Evolutionary conservation across 306 rosid species (phyloP).

Genomic region (Glycine soja): DNA sequence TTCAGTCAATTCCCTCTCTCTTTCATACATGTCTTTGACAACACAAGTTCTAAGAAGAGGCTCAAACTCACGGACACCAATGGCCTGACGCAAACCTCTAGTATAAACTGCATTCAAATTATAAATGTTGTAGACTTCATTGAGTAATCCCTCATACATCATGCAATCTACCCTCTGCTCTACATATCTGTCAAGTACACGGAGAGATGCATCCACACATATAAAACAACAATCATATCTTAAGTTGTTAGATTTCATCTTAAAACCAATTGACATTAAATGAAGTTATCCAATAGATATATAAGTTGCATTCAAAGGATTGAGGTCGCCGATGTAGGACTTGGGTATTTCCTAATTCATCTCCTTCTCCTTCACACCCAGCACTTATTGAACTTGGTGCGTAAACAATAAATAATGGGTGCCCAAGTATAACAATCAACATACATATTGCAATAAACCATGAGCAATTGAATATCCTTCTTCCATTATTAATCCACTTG

Average conservation of each 20-base stretch:
- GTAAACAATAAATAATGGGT: no score
- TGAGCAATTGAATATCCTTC: conserved; percentile 26
- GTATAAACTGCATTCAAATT: conserved; percentile 70
- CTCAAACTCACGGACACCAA: conserved; percentile 91
- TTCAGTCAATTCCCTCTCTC: conserved; percentile 43
- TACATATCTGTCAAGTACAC: conserved; percentile 80
- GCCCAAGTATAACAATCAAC: background rate
- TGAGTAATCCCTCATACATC: conserved; percentile 81
- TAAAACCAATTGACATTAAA: no score
- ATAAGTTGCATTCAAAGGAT: no score
- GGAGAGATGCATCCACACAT: conserved; percentile 79
- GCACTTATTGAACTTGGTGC: no score
- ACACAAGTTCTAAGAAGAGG: conserved; percentile 54
- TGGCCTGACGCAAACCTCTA: conserved; percentile 85
- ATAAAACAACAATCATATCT: conserved; percentile 85
- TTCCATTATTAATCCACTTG: conserved; percentile 7
- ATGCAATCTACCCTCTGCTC: conserved; percentile 86
- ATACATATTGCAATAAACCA: conserved; percentile 19
- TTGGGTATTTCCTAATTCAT: no score
- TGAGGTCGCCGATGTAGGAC: no score
- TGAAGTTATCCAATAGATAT: no score
- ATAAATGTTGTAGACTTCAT: conserved; percentile 82
- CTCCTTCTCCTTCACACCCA: no score
- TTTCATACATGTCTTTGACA: conserved; percentile 38
- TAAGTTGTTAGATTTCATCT: no score